phyloP scores from a whole-genome alignment of 2,329 filamentous ascomycete genomes.

The Zymoseptoria pseudotritici region DNA sequence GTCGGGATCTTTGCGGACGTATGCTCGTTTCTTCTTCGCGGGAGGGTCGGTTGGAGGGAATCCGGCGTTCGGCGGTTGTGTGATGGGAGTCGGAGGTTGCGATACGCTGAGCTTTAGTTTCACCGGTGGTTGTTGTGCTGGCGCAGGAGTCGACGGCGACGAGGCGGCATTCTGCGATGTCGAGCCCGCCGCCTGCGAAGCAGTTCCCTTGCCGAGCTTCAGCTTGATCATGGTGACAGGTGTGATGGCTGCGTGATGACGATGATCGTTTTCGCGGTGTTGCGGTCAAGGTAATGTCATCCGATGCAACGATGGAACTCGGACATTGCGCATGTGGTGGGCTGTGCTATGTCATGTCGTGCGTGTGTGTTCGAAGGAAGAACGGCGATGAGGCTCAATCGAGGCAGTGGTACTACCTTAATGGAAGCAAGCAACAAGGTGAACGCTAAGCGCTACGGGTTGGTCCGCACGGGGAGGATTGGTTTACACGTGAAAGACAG shows the following conservation, averaged over 20 bases:
- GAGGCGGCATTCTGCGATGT: constrained; percentile 5
- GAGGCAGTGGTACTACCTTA: background rate
- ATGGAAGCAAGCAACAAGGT: too few relatives aligned
- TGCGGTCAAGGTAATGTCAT: background rate
- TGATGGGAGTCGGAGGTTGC: constrained; percentile 19
- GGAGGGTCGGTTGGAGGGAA: background rate
- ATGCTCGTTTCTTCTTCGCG: constrained; percentile 35
- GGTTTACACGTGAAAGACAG: background rate
- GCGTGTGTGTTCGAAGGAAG: background rate
- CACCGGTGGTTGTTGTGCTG: constrained; percentile 10
- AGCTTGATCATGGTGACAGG: constrained; percentile 16
- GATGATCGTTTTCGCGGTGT: background rate
- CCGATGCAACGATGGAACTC: background rate
- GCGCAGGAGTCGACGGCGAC: constrained; percentile 6
- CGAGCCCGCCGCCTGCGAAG: constrained; percentile 1
- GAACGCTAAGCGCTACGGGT: too few relatives aligned
- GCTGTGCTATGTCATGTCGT: background rate
- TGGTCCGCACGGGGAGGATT: too few relatives aligned
- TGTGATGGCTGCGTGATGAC: background rate
- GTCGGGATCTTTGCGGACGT: constrained; percentile 32
- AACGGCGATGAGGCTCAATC: background rate
- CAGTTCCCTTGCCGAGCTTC: constrained; percentile 12
- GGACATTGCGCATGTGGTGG: background rate
- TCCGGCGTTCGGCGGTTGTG: constrained; percentile 24
- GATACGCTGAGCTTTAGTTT: constrained; percentile 23